Percentiles rank a stretch among this genome's conserved stretches.
phyloP scores from a whole-genome alignment of 352 stramenopile genomes.

The Phytopythium chamaehyphon region DNA sequence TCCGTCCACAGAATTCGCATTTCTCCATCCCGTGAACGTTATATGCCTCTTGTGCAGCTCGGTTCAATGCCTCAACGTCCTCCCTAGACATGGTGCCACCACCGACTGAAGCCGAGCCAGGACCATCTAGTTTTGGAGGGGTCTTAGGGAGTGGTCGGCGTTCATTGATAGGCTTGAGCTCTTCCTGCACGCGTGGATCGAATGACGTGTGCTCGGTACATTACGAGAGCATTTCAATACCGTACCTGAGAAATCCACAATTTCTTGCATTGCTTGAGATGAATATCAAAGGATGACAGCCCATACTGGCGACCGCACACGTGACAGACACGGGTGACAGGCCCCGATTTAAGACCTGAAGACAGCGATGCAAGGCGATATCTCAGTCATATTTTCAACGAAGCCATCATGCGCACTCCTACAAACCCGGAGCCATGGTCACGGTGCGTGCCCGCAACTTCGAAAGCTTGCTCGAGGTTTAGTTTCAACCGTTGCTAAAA shows the following conservation, averaged over 20 bases:
- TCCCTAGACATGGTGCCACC: conserved; percentile 31
- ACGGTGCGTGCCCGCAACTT: too few relatives aligned
- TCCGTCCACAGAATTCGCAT: conserved; percentile 68
- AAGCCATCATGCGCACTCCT: too few relatives aligned
- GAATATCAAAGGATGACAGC: conserved; percentile 79
- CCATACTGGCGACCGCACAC: conserved; percentile 78
- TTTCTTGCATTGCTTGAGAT: conserved; percentile 85
- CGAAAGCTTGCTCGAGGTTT: too few relatives aligned
- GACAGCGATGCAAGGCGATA: background rate
- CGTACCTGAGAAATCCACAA: conserved; percentile 61
- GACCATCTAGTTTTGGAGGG: conserved; percentile 28
- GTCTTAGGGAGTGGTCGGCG: conserved; percentile 64
- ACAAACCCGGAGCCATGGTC: conserved; percentile 12
- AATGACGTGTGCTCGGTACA: background rate
- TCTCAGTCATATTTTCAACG: background rate
- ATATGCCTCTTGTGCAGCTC: conserved; percentile 56
- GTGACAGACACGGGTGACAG: conserved; percentile 72
- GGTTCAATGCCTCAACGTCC: conserved; percentile 66
- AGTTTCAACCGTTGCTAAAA: background rate
- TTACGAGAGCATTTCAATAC: too few relatives aligned
- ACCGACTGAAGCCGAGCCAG: conserved; percentile 7
- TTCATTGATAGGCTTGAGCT: conserved; percentile 59
- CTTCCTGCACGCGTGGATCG: conserved; percentile 28
- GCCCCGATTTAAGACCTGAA: conserved; percentile 35
- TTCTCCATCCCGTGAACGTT: conserved; percentile 79